Evolutionary conservation across 495 filamentous ascomycete species (phyloP).

Genomic region (Penicillium nucicola): DNA sequence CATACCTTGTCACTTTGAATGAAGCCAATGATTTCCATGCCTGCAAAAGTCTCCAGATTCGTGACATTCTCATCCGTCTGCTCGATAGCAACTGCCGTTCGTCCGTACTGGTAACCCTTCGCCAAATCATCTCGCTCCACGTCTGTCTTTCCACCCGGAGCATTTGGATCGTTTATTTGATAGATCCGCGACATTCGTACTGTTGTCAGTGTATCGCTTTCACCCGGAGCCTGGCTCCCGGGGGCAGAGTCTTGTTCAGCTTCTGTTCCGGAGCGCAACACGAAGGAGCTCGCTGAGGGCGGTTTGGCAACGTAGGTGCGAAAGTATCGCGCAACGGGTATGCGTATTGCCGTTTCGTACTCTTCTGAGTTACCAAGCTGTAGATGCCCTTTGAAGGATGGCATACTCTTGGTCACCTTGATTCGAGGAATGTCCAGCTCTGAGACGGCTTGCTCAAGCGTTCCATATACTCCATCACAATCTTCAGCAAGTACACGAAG

Average conservation of each 20-base stretch:
- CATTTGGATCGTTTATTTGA: conserved; percentile 69
- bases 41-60: conserved; percentile 69
- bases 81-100: conserved; percentile 85
- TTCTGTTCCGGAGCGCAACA: conserved; percentile 45
- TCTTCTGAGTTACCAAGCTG: conserved; percentile 73
- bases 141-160: conserved; percentile 77
- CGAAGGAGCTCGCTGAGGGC: conserved; percentile 72
- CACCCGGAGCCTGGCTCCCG: conserved; percentile 30
- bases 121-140: conserved; percentile 81
- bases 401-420: conserved; percentile 67
- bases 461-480: conserved; percentile 71
- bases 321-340: conserved; percentile 88
- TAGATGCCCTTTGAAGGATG: conserved; percentile 75
- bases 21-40: conserved; percentile 84
- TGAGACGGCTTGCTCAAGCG: conserved; percentile 79
- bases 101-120: conserved; percentile 91
- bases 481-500: conserved; percentile 61
- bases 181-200: conserved; percentile 76
- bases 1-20: conserved; percentile 68
- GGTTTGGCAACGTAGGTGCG: conserved; percentile 73
- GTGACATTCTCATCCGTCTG: conserved; percentile 80
- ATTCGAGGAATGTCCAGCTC: conserved; percentile 70
- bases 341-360: conserved; percentile 74
- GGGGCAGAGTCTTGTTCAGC: conserved; percentile 44
- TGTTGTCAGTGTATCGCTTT: conserved; percentile 48